Conservation (phyloP, 768 basidiomycete genomes). For the Agaricus bisporus region DNA sequence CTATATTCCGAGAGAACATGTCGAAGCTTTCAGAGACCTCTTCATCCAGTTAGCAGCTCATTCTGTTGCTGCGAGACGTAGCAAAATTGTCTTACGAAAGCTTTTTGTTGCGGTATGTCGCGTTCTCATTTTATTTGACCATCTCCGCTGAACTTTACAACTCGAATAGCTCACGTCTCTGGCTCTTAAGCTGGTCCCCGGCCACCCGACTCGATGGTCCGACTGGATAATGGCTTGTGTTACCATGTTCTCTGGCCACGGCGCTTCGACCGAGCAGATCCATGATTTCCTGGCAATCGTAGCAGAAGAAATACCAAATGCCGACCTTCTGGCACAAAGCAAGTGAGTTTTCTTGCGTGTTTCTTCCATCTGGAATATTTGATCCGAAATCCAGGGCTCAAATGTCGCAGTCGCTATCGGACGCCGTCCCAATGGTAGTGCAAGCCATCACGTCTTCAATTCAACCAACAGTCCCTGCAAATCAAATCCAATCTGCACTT, state of each 20-base stretch:
- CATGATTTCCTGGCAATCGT: slow-evolving; percentile 79
- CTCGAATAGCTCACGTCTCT: slow-evolving; percentile 52
- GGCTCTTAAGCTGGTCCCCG: slow-evolving; percentile 63
- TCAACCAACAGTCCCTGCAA: slow-evolving; percentile 24
- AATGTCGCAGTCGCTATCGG: slow-evolving; percentile 58
- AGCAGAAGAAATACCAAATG: slow-evolving; percentile 74
- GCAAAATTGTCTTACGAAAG: slow-evolving; percentile 76
- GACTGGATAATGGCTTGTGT: slow-evolving; percentile 71
- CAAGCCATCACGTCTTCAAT: slow-evolving; percentile 61
- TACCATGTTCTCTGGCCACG: slow-evolving; percentile 51
- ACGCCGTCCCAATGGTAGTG: slow-evolving; percentile 66
- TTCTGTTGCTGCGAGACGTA: slow-evolving; percentile 50
- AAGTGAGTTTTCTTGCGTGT: slow-evolving; percentile 44
- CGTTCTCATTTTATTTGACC: slow-evolving; percentile 10
- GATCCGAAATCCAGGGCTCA: slow-evolving; percentile 37
- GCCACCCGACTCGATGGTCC: slow-evolving; percentile 58
- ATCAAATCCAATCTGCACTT: slow-evolving; percentile 64
- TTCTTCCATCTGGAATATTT: neutral
- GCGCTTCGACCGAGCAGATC: slow-evolving; percentile 52
- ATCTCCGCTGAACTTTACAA: slow-evolving; percentile 1
- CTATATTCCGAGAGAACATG: slow-evolving; percentile 60
- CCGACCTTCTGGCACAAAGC: slow-evolving; percentile 67
- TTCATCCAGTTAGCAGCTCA: slow-evolving; percentile 67
- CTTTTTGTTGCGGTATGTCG: slow-evolving; percentile 76
- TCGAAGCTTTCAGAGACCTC: slow-evolving; percentile 52